Conservation (phyloP, 768 basidiomycete species). For the Psilocybe subaeruginosa region DNA sequence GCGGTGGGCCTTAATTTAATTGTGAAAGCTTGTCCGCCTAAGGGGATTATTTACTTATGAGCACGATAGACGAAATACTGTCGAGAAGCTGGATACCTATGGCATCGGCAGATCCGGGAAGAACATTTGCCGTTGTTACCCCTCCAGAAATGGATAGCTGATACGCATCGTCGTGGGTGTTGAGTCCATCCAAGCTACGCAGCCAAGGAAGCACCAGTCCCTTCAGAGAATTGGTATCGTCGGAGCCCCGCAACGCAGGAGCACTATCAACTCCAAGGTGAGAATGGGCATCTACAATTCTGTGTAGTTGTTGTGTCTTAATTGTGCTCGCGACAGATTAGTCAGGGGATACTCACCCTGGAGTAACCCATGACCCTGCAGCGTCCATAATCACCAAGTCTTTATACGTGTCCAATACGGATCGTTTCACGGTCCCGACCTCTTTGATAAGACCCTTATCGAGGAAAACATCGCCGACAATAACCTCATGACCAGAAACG, state of each 20-base stretch:
- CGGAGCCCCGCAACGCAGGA: conserved; percentile 32
- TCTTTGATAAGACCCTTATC: conserved; percentile 59
- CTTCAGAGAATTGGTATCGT: conserved; percentile 58
- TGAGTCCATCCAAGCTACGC: conserved; percentile 71
- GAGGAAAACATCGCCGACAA: conserved; percentile 61
- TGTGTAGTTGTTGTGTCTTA: conserved; percentile 11
- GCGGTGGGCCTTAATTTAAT: conserved; percentile 77
- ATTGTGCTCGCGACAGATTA: neutral
- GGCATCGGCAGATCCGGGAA: conserved; percentile 73
- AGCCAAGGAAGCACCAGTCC: conserved; percentile 56
- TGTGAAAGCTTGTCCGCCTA: conserved; percentile 82
- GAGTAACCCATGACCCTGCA: conserved; percentile 74
- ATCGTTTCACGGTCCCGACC: conserved; percentile 44
- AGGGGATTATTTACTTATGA: neutral
- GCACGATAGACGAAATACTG: neutral
- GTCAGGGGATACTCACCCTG: conserved; percentile 42
- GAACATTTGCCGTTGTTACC: conserved; percentile 74
- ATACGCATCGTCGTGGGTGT: conserved; percentile 77
- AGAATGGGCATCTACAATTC: conserved; percentile 52
- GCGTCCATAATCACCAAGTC: conserved; percentile 50
- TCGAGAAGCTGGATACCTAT: conserved; percentile 41
- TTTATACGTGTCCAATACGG: conserved; percentile 21
- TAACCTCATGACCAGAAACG: conserved; percentile 53
- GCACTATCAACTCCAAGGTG: conserved; percentile 47
- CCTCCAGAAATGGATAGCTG: conserved; percentile 69